A percentile compares a stretch with the other conserved stretches of the same genome.
Conservation (phyloP, 164 flowering plant genomes). For the Aristolochia fimbriata region DNA sequence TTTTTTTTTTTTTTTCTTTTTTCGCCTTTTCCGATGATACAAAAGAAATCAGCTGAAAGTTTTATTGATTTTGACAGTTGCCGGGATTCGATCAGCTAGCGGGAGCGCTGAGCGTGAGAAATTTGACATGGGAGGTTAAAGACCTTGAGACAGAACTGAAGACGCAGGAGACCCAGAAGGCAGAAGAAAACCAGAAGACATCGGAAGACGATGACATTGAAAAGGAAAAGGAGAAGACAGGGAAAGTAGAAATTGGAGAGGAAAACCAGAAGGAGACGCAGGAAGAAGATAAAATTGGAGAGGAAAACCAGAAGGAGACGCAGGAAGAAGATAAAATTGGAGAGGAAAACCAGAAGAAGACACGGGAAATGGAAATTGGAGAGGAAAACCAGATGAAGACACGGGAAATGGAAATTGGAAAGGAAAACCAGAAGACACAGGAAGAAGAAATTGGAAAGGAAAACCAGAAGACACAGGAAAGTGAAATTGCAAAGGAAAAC, state of each 20-base stretch:
- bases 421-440: conserved; percentile 5
- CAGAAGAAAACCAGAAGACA: not conserved
- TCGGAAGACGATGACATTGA: not conserved
- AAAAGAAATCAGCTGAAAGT: not conserved
- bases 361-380: conserved; percentile 45
- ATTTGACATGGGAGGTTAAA: not conserved
- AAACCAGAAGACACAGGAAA: not conserved
- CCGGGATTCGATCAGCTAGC: conserved; percentile 28
- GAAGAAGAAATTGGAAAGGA: not conserved
- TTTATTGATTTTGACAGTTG: conserved; percentile 28
- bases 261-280: too few relatives aligned
- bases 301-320: too few relatives aligned
- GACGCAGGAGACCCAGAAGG: not conserved
- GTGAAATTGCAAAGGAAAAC: not conserved
- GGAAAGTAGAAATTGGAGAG: not conserved
- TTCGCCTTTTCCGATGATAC: too few relatives aligned
- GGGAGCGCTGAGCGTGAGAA: not conserved
- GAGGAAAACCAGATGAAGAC: conserved; percentile 32
- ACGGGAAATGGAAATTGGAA: conserved; percentile 12
- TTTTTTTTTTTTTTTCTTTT: too few relatives aligned
- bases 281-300: not conserved
- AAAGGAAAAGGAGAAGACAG: not conserved
- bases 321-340: too few relatives aligned
- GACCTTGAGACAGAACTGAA: not conserved
- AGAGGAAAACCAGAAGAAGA: too few relatives aligned